phyloP scores from a whole-genome alignment of 805 yeast genomes.

The Yarrowia porcina region DNA sequence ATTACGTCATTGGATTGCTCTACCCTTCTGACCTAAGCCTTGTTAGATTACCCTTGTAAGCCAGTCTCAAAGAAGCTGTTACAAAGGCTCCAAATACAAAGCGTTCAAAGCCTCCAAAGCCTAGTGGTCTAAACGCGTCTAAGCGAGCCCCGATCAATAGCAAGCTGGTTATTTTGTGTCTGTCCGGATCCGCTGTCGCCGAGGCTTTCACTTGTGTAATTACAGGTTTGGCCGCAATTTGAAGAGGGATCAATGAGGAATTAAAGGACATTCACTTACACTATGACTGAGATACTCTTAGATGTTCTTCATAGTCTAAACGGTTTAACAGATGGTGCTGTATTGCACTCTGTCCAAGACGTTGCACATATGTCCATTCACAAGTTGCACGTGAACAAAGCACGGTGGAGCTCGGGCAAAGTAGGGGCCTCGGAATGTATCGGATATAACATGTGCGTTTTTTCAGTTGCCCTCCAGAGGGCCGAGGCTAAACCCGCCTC shows the following conservation, averaged over 20 bases:
- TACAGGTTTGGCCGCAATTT: background rate
- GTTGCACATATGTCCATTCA: too few relatives aligned
- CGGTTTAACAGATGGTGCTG: too few relatives aligned
- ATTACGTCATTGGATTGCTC: background rate
- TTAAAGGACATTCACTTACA: background rate
- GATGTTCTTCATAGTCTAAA: too few relatives aligned
- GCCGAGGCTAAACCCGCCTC: slow-evolving; percentile 12
- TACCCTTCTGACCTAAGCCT: too few relatives aligned
- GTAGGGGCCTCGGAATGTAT: slow-evolving; percentile 20
- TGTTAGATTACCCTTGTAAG: background rate
- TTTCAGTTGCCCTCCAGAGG: background rate
- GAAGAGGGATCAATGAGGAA: too few relatives aligned
- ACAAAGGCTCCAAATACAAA: too few relatives aligned
- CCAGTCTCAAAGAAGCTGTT: background rate
- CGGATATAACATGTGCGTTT: slow-evolving; percentile 13
- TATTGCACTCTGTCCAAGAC: too few relatives aligned
- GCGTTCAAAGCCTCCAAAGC: too few relatives aligned
- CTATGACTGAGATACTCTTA: too few relatives aligned
- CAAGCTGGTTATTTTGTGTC: background rate
- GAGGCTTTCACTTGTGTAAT: background rate
- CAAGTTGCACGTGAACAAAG: slow-evolving; percentile 17
- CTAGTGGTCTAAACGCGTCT: background rate
- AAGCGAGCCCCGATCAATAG: background rate
- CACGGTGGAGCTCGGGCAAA: background rate
- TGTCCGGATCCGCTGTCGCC: background rate